Base-by-base conservation (phyloP, 768 basidiomycete genomes). In the Serendipita vermifera region DNA sequence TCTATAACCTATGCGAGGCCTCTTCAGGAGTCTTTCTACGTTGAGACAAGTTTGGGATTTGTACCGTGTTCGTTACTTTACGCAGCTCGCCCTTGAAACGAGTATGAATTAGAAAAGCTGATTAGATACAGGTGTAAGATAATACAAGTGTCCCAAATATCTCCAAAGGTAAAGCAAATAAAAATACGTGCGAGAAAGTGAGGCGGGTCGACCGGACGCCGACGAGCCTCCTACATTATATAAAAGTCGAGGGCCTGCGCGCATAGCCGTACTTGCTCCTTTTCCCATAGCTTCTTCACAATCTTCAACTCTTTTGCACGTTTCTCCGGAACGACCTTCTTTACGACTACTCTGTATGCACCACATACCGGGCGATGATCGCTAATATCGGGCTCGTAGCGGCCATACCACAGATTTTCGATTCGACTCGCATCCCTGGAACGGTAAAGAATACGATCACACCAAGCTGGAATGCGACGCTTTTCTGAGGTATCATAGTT, bases 401-500 rank as follows among this genome's bases (percentile, higher is more conserved):
- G 75, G 38, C 68, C 68, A 68, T 99, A 96, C 62, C 80, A 79
- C 61, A 87, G 58, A 64, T 79, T 76, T 55, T 71, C 65, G 27
- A 94, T 81, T 5, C 87, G 74, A 11, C 67, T 69, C 13, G 73
- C 72, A 38, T 57, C 62, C 54, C 55, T 57, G 38, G 78, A 72
- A 3, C 82, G 79, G 80, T 83, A 94, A 38, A 98, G 71, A 20
- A 99, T 79, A 3, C 94, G 83, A 66, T 99, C 94, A 66, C 94
- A 99, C 92, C 93, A 99, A 2, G 94, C 92, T 3, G 94, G 94
- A 5, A 82, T 75, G 0, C 94, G 83, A 11, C 77, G 76, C 68
- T 98, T 97, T 67, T 90, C 88, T 0, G 86, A 89, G 2, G 83
- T 75, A 65, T 99, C 94, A 63, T 89, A 99, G 59, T 81, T 77